Base-by-base conservation (phyloP, 2,329 filamentous ascomycete species). In the Aspergillus aculeatus region DNA sequence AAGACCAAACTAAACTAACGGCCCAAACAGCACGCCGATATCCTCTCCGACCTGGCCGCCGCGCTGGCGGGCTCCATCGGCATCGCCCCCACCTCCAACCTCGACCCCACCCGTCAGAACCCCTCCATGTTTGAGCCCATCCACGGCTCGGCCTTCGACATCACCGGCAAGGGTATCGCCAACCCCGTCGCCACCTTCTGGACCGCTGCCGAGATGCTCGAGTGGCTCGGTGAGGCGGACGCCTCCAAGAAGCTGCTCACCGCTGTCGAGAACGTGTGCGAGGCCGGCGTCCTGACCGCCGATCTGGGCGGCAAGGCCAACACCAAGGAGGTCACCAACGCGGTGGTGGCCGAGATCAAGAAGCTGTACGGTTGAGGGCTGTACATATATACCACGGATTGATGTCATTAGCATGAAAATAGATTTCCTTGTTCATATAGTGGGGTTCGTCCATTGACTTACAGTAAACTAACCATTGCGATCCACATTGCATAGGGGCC, bases 11-110 rank as follows among this genome's bases (percentile, higher is more conserved):
- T 53, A 38, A 59, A 12, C 35, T 53, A 38, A 47, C 47, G 24
- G 16, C 16, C 24, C 47, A 0, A 32, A 29, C 50, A 76, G 69
- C 71, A 83, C 73, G 86, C 86, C 5, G 87, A 90, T 62, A 89
- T 90, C 53, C 81, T 91, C 4, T 89, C 87, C 0, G 88, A 91
- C 67, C 78, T 91, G 21, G 89, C 88, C 5, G 88, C 89, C 14
- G 86, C 87, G 0, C 77, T 90, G 6, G 88, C 88, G 2, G 88
- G 88, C 0, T 87, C 84, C 2, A 90, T 91, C 61, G 88, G 89
- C 9, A 90, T 91, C 59, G 88, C 88, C 3, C 87, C 88, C 3
- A 89, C 87, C 0, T 85, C 82, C 52, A 90, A 89, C 65, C 78
- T 90, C 1, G 87, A 90, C 64, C 87, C 88, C 1, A 86, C 83